These are phyloP conservation scores for Phaeosphaeria sp. DNA, from an alignment of 2,329 filamentous ascomycete species.

Conservation along the genomic window DNA sequence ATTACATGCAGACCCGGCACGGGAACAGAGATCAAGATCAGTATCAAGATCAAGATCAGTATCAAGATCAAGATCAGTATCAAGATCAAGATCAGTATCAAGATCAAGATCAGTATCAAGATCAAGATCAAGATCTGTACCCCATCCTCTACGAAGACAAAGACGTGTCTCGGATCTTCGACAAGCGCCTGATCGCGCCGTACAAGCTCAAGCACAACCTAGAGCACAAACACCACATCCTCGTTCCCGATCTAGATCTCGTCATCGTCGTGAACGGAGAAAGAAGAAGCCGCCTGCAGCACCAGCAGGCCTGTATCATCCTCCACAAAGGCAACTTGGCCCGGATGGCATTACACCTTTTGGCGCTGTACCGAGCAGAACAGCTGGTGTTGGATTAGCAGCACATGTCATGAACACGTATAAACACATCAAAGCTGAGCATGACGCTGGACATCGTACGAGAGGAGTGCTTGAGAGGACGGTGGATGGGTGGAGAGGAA, in stretches of 20 bases:
- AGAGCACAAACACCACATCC: background rate
- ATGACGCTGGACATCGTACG: conserved; percentile 19
- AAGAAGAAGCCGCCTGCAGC: background rate
- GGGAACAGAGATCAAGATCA: background rate
- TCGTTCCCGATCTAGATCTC: background rate
- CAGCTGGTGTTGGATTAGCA: conserved; percentile 22
- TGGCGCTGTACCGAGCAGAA: conserved; percentile 23
- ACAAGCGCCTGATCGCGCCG: background rate
- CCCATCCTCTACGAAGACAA: background rate
- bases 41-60: too few species aligned
- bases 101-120: too few species aligned
- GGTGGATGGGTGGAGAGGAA: conserved; percentile 13
- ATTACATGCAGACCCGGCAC: background rate
- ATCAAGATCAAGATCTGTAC: too few species aligned
- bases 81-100: too few species aligned
- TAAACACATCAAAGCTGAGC: conserved; percentile 30
- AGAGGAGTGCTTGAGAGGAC: conserved; percentile 21
- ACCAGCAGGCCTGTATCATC: background rate
- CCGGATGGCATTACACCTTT: conserved; percentile 23
- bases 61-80: too few species aligned
- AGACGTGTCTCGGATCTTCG: background rate
- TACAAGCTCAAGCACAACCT: background rate
- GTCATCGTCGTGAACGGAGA: background rate
- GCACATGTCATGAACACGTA: conserved; percentile 27
- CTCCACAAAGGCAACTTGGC: conserved; percentile 7